Evolutionary conservation across 495 filamentous ascomycete genomes (phyloP), one percentile per base, ranked within the genome.

Genomic region (Acidomyces sp.): DNA sequence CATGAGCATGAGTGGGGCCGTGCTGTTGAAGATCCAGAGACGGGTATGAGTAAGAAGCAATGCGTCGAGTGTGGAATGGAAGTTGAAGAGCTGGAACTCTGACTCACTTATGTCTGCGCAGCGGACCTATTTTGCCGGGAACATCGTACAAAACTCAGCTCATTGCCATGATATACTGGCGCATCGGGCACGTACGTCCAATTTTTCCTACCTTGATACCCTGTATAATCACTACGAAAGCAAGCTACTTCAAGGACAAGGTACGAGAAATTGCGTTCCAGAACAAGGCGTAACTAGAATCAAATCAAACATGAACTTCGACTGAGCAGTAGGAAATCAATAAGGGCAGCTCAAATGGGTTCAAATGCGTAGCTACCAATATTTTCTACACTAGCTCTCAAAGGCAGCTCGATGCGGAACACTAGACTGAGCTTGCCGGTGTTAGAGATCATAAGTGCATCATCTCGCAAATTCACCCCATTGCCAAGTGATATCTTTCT

Each of bases 1-100:
- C 90, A 97, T 70, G 78, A 82, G 35, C 92, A 97, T 67, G 77
- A 92, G 56, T 97, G 90, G 90, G 90, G 90, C 0, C 62, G 77
- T 15, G 61, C 73, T 5, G 70, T 95, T 13, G 75, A 84, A 59
- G 80, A 87, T 54, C 76, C 71, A 26, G 81, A 87, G 33, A 74
- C 68, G 1, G 92, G 86, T 0, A 72, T 81, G 54, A 79, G 69
- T 15, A 77, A 82, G 33, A 92, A 86, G 69, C 85, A 73, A 3
- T 96, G 90, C 59, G 69, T 79, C 38, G 80, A 77, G 23, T 99
- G 92, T 62, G 82, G 84, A 17, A 93, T 96, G 83, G 87, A 96
- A 63, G 80, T 95, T 36, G 92, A 99, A 55, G 92, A 96, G 62
- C 55, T 95, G 55, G 86, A 92, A 56, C 80, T 96, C 47, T 94